Evolutionary conservation across 208 protist genomes (phyloP).

Genomic region (Angomonas deanei): DNA sequence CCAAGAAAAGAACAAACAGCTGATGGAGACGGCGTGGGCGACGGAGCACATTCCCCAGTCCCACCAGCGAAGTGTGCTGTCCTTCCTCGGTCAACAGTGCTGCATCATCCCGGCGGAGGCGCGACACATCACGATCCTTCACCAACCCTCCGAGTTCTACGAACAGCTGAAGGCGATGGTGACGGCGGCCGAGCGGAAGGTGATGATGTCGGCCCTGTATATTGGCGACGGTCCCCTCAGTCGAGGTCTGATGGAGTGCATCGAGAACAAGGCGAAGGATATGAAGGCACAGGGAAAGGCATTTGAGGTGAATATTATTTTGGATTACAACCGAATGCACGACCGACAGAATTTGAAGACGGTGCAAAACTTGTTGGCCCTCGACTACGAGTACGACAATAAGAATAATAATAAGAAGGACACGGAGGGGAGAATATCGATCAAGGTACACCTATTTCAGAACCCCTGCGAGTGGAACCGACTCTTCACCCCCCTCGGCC

Average conservation of each 20-base stretch:
- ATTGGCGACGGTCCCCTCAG: slow-evolving; percentile 73
- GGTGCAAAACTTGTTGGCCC: slow-evolving; percentile 33
- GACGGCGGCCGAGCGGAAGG: slow-evolving; percentile 26
- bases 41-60: not conserved
- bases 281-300: not conserved
- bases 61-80: slow-evolving; percentile 38
- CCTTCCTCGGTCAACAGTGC: slow-evolving; percentile 51
- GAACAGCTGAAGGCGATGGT: slow-evolving; percentile 48
- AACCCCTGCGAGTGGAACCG: slow-evolving; percentile 53
- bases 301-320: slow-evolving; percentile 50
- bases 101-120: slow-evolving; percentile 61
- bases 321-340: slow-evolving; percentile 86
- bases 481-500: slow-evolving; percentile 47
- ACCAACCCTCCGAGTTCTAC: slow-evolving; percentile 58
- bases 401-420: slow-evolving; percentile 2
- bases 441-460: slow-evolving; percentile 64
- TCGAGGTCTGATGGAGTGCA: slow-evolving; percentile 32
- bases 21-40: not conserved
- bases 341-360: slow-evolving; percentile 51
- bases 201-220: slow-evolving; percentile 84
- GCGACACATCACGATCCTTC: slow-evolving; percentile 37
- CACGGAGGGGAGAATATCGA: slow-evolving; percentile 17
- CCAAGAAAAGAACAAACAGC: not conserved
- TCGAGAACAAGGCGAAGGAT: slow-evolving; percentile 46
- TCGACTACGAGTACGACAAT: slow-evolving; percentile 12